Conservation (phyloP, 2,329 filamentous ascomycete species). For the Lachnum nothofagi region DNA sequence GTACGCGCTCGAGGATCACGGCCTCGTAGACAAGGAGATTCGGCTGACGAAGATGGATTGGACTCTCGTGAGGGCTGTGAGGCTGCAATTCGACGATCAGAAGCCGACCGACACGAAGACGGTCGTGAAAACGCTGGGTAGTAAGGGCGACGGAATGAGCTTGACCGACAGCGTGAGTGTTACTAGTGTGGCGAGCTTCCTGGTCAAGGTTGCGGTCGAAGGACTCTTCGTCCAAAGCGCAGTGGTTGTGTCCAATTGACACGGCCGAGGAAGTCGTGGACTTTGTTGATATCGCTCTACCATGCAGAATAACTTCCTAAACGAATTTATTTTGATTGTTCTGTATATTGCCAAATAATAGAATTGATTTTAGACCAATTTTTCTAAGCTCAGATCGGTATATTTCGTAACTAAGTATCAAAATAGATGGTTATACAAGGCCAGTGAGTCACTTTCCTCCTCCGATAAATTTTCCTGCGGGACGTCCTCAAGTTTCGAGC, state of each 20-base stretch:
- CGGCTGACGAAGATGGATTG: constrained; percentile 34
- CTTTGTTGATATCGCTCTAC: constrained; percentile 1
- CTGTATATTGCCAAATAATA: no score
- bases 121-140: constrained; percentile 30
- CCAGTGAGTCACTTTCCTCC: no score
- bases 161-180: constrained; percentile 31
- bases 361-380: no score
- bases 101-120: constrained; percentile 21
- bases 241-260: constrained; percentile 23
- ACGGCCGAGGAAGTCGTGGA: constrained; percentile 13
- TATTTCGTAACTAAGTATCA: no score
- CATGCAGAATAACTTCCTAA: no score
- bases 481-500: no score
- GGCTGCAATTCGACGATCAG: constrained; percentile 31
- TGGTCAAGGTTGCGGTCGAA: constrained; percentile 34
- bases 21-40: constrained; percentile 36
- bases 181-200: constrained; percentile 31
- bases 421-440: no score
- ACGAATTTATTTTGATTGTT: no score
- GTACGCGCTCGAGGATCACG: constrained; percentile 37
- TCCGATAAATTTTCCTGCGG: no score
- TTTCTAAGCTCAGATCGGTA: no score
- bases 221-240: constrained; percentile 20
- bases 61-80: constrained; percentile 35
- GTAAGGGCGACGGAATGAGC: constrained; percentile 31